A percentile compares a stretch with the other conserved stretches of the same genome.
phyloP scores from a whole-genome alignment of 352 stramenopile species.

The Globisporangium polare region DNA sequence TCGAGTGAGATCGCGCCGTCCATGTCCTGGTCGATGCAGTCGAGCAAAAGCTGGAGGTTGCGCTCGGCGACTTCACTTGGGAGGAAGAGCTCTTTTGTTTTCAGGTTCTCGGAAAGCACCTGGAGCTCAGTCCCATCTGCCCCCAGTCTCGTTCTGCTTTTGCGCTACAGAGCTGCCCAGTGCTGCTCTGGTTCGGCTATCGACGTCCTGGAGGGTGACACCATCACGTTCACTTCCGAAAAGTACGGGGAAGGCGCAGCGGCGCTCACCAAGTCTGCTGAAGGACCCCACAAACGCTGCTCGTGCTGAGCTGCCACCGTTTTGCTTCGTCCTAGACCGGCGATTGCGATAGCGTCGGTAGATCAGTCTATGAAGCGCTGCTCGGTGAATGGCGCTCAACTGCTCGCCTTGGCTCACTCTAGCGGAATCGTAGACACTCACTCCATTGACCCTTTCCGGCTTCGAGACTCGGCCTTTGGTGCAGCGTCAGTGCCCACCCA shows the following conservation, averaged over 20 bases:
- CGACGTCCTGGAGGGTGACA: slow-evolving; percentile 7
- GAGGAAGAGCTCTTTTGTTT: slow-evolving; percentile 5
- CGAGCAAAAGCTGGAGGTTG: slow-evolving; percentile 41
- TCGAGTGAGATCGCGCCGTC: slow-evolving; percentile 22
- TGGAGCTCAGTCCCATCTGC: background rate
- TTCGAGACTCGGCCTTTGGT: too few relatives aligned
- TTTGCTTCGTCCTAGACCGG: background rate
- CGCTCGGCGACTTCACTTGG: slow-evolving; percentile 15
- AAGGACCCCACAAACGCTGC: slow-evolving; percentile 24
- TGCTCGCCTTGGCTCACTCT: background rate
- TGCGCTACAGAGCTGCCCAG: background rate
- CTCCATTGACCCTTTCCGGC: background rate
- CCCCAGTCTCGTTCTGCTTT: background rate
- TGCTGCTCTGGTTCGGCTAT: background rate
- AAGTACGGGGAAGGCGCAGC: slow-evolving; percentile 25
- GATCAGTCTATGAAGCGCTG: slow-evolving; percentile 6
- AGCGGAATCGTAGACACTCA: background rate
- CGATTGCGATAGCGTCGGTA: background rate
- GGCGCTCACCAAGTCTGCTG: slow-evolving; percentile 19
- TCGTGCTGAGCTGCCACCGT: background rate
- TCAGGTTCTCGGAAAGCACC: background rate
- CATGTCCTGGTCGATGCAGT: slow-evolving; percentile 42
- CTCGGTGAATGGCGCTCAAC: background rate
- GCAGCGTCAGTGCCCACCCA: too few relatives aligned
- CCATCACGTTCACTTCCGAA: background rate